Base-by-base conservation (phyloP, 345 rosid species). In the Barbarea vulgaris region DNA sequence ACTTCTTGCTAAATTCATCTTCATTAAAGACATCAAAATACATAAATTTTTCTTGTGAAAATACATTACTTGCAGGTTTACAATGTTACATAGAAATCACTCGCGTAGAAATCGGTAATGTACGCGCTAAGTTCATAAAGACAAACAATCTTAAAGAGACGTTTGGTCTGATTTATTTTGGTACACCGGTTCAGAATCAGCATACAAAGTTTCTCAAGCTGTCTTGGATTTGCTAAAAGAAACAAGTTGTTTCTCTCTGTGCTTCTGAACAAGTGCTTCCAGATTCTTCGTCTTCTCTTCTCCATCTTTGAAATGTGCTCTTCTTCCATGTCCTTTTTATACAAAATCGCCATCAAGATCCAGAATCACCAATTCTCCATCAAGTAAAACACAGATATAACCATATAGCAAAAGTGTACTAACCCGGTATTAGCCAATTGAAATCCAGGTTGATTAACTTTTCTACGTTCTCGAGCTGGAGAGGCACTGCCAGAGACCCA, bases 371-470 rank as follows among this genome's bases (percentile, higher is more conserved):
- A 24, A 24, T 24, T 24, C 48, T 31, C 15, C 39, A 74, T 36
- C 12, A 24, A 18, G 28, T 42, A 18, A 18, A 18, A 12, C n/a
- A 31, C n/a, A 64, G 57, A 22, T 19, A 42, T 34, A 55, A 14
- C n/a, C 28, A 67, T 28, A 30, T 52, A 69, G 53, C 11, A 31
- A 11, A 76, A 41, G 5, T 48, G 39, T 15, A 72, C 77, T 65
- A 66, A 78, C 81, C 81, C 0, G 81, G 78, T 51, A 78, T 3
- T 13, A 78, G 17, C 81, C 78, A 78, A 17, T 41, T 66, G 73
- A 78, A 78, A 66, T 78, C 77, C 12, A 78, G 69, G 33, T 33
- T 72, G 48, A 78, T 48, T 68, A 78, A 27, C 17, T 12, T 72
- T 58, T 72, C 77, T 21, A 77, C 64, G 63, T 11, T 77, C 28